These are phyloP conservation scores for Begonia fuchsioides DNA, from an alignment of 306 rosid genomes.

Conservation along the genomic window DNA sequence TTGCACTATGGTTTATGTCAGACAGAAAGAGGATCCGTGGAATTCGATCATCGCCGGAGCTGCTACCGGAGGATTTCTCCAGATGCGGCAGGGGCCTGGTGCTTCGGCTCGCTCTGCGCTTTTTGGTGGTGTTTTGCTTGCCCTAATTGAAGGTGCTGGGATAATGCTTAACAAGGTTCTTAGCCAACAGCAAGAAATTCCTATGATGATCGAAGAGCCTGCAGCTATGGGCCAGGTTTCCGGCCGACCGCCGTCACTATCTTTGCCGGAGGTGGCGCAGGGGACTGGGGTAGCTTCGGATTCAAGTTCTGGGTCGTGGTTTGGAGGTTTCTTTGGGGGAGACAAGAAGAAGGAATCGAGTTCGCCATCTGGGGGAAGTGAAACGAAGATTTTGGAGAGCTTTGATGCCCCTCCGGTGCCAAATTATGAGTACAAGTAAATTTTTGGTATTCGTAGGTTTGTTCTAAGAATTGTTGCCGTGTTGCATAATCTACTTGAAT, in stretches of 20 bases:
- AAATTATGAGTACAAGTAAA: slow-evolving; percentile 64
- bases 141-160: slow-evolving; percentile 76
- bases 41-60: slow-evolving; percentile 77
- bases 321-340: slow-evolving; percentile 46
- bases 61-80: slow-evolving; percentile 76
- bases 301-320: slow-evolving; percentile 21
- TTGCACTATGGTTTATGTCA: slow-evolving; percentile 65
- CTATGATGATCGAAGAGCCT: slow-evolving; percentile 43
- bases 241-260: slow-evolving; percentile 11
- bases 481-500: not conserved
- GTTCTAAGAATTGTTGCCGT: slow-evolving; percentile 6
- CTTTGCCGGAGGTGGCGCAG: slow-evolving; percentile 10
- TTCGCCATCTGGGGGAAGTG: slow-evolving; percentile 39
- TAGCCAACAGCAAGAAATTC: slow-evolving; percentile 50
- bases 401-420: slow-evolving; percentile 92
- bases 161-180: slow-evolving; percentile 67
- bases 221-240: slow-evolving; percentile 27
- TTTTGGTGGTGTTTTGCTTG: slow-evolving; percentile 55
- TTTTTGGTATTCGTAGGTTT: slow-evolving; percentile 2
- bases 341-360: slow-evolving; percentile 26
- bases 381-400: slow-evolving; percentile 79
- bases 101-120: slow-evolving; percentile 50
- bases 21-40: slow-evolving; percentile 95
- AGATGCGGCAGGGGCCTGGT: slow-evolving; percentile 57
- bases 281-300: slow-evolving; percentile 6